Evolutionary conservation across 2,329 filamentous ascomycete genomes (phyloP), one percentile per base, ranked within the genome.

Genomic region (Teratosphaeria zuluensis): DNA sequence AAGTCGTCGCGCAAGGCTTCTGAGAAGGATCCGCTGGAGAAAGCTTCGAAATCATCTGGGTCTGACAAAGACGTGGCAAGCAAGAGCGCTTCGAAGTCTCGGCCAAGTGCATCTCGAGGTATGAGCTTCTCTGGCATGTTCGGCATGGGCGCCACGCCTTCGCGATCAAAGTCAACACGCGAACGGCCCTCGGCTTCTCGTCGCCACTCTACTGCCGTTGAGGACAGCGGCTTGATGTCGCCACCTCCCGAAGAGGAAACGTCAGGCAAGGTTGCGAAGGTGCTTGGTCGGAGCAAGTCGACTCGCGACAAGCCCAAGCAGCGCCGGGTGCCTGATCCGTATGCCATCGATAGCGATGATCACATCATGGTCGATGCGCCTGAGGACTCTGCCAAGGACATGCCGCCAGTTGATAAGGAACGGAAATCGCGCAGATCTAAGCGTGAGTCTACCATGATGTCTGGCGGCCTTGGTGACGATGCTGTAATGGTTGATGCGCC

Each of bases 241-340:
- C 88, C 89, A 3, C 87, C 89, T 8, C 84, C 87, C 1, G 89
- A 91, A 32, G 83, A 87, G 60, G 65, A 71, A 19, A 66, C 90
- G 69, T 81, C 86, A 7, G 81, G 84, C 53, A 95, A 95, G 73
- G 90, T 89, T 31, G 89, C 89, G 33, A 91, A 86, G 73, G 74
- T 92, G 56, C 84, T 94, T 84, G 91, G 76, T 65, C 62, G 67
- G 60, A 77, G 70, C 64, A 77, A 76, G 51, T 76, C 77, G 12
- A 77, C 77, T 55, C 77, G 75, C 61, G 76, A 76, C 63, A 78
- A 81, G 67, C 72, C 76, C 65, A 76, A 81, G 70, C 80, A 81
- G 58, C 84, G 75, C 72, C 64, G 70, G 62, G 71, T 74, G 60
- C 78, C 77, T 61, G 79, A 83, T 69, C 81, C 86, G 61, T 86